phyloP scores from a whole-genome alignment of 1,284 basidiomycete species.

The Leucoagaricus sp. region DNA sequence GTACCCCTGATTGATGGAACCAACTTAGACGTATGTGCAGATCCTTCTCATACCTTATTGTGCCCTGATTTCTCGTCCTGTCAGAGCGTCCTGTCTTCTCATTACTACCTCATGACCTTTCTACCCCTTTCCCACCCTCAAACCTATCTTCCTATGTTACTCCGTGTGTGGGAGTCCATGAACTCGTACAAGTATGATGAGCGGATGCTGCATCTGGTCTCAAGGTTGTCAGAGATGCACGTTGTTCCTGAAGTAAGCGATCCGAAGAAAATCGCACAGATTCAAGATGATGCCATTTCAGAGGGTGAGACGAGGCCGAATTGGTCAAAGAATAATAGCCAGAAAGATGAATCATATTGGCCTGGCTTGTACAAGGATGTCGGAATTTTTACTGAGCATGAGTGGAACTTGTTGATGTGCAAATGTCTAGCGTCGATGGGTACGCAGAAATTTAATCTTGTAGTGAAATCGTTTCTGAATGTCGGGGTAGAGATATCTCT shows the following conservation, averaged over 20 bases:
- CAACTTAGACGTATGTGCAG: constrained; percentile 63
- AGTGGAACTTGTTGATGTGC: constrained; percentile 90
- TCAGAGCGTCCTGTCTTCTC: constrained; percentile 74
- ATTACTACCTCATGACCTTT: constrained; percentile 83
- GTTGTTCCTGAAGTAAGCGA: constrained; percentile 74
- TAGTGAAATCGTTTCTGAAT: constrained; percentile 18
- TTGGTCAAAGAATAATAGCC: constrained; percentile 49
- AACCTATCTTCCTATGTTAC: constrained; percentile 79
- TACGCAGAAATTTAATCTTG: constrained; percentile 38
- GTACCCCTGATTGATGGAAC: constrained; percentile 78
- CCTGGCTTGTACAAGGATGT: constrained; percentile 77
- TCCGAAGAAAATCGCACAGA: constrained; percentile 58
- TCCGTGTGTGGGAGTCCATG: constrained; percentile 81
- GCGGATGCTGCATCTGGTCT: constrained; percentile 74
- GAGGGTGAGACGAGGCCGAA: constrained; percentile 63
- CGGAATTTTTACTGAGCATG: constrained; percentile 85
- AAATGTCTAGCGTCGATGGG: constrained; percentile 89
- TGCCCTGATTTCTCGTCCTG: constrained; percentile 17
- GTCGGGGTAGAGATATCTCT: constrained; percentile 63
- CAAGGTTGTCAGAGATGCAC: constrained; percentile 73
- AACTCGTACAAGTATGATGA: constrained; percentile 87
- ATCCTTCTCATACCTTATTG: constrained; percentile 1
- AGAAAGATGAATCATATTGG: constrained; percentile 49
- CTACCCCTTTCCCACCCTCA: constrained; percentile 79
- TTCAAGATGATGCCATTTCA: constrained; percentile 72